phyloP scores from a whole-genome alignment of 805 yeast species.

The Torulaspora microellipsoides region DNA sequence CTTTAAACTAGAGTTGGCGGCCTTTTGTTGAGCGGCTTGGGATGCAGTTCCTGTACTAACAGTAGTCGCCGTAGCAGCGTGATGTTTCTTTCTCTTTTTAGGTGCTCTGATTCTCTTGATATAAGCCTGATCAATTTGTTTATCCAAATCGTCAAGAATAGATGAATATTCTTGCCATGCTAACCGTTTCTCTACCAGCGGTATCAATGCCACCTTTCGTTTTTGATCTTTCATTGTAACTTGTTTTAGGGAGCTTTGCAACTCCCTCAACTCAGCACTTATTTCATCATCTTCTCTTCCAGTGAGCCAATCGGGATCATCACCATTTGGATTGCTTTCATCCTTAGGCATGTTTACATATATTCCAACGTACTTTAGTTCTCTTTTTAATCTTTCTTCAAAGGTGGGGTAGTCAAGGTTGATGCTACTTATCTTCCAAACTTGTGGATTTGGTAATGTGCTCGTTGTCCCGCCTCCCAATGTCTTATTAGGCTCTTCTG shows the following conservation, averaged over 20 bases:
- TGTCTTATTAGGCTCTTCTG: slow-evolving; percentile 9
- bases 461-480: slow-evolving; percentile 26
- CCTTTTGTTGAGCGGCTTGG: slow-evolving; percentile 53
- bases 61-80: slow-evolving; percentile 18
- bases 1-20: slow-evolving; percentile 71
- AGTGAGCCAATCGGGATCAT: slow-evolving; percentile 57
- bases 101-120: slow-evolving; percentile 74
- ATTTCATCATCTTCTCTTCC: slow-evolving; percentile 92
- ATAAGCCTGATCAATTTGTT: slow-evolving; percentile 94
- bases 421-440: slow-evolving; percentile 43
- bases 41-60: slow-evolving; percentile 32
- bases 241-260: slow-evolving; percentile 64
- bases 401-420: slow-evolving; percentile 69
- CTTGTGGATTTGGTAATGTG: slow-evolving; percentile 40
- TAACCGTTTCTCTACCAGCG: slow-evolving; percentile 76
- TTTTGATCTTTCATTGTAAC: slow-evolving; percentile 60
- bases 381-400: slow-evolving; percentile 85
- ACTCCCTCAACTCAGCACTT: slow-evolving; percentile 69
- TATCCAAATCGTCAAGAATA: slow-evolving; percentile 88
- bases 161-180: slow-evolving; percentile 94
- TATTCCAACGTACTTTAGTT: slow-evolving; percentile 85
- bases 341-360: slow-evolving; percentile 52
- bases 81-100: slow-evolving; percentile 41
- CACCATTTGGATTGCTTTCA: slow-evolving; percentile 28
- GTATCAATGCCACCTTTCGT: slow-evolving; percentile 60